Evolutionary conservation across 75 land plant genomes (phyloP).

Genomic region (Cryptomeria japonica): DNA sequence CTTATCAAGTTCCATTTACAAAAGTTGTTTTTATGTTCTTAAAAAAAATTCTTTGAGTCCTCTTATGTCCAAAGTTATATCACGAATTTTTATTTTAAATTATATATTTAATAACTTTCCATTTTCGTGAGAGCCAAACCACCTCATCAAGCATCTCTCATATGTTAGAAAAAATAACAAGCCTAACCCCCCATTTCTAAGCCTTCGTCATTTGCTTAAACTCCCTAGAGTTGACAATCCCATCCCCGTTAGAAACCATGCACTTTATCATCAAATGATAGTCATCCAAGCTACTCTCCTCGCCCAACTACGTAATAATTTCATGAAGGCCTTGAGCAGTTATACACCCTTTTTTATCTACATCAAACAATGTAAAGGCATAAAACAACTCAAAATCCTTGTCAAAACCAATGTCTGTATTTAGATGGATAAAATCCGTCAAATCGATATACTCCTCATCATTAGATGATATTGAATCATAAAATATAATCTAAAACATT

Average conservation of each 20-base stretch:
- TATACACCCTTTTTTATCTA: slow-evolving; percentile 26
- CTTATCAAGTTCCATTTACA: too few relatives aligned
- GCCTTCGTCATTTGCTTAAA: slow-evolving; percentile 30
- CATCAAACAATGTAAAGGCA: slow-evolving; percentile 30
- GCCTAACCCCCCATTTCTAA: background rate
- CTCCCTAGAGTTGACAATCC: slow-evolving; percentile 25
- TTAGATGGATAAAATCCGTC: slow-evolving; percentile 49
- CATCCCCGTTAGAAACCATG: slow-evolving; percentile 34
- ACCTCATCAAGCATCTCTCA: background rate
- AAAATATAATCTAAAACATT: too few relatives aligned
- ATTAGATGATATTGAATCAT: too few relatives aligned
- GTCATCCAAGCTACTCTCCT: slow-evolving; percentile 14
- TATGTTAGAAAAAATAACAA: too few relatives aligned
- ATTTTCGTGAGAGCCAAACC: background rate
- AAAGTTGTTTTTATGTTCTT: too few relatives aligned
- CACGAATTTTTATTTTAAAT: too few relatives aligned
- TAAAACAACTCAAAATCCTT: slow-evolving; percentile 19
- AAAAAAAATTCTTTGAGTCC: too few relatives aligned
- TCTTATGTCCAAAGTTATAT: too few relatives aligned
- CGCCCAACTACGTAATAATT: slow-evolving; percentile 20
- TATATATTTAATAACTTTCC: too few relatives aligned
- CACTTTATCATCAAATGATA: slow-evolving; percentile 24
- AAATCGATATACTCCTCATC: slow-evolving; percentile 53
- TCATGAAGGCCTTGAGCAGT: slow-evolving; percentile 25
- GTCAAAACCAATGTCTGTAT: slow-evolving; percentile 7